Evolutionary conservation across 208 protist genomes (phyloP).

Genomic region (Acanthamoeba divionensis): DNA sequence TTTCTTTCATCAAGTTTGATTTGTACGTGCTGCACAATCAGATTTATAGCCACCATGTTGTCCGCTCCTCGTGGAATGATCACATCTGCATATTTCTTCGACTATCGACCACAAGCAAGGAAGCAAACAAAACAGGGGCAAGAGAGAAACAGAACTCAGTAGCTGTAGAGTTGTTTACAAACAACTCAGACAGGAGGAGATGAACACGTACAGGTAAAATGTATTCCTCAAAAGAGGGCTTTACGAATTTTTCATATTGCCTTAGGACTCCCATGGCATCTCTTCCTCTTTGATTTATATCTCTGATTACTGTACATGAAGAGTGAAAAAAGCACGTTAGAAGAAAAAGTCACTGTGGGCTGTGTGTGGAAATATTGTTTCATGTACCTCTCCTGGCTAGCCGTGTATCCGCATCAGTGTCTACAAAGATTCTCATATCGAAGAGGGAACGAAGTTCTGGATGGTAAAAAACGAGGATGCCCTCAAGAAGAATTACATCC

Average conservation of each 20-base stretch:
- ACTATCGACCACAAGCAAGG: conserved; percentile 73
- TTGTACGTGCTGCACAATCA: conserved; percentile 75
- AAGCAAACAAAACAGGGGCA: neutral
- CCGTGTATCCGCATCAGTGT: conserved; percentile 87
- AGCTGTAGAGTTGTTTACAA: neutral
- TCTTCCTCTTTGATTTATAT: conserved; percentile 84
- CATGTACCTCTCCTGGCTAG: conserved; percentile 78
- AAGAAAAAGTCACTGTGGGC: neutral
- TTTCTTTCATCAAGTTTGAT: too few species aligned
- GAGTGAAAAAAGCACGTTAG: neutral
- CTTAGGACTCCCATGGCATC: conserved; percentile 80
- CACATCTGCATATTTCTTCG: conserved; percentile 80
- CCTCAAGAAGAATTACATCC: conserved; percentile 88
- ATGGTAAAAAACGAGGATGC: conserved; percentile 84
- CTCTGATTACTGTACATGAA: conserved; percentile 68
- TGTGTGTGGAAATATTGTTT: neutral
- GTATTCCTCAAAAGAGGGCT: conserved; percentile 84
- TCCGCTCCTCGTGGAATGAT: conserved; percentile 86
- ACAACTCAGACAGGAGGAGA: neutral
- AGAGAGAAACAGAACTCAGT: neutral
- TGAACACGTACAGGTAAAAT: neutral
- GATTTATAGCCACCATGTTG: conserved; percentile 84
- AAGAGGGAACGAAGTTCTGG: conserved; percentile 77
- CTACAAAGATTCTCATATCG: conserved; percentile 88
- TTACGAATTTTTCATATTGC: conserved; percentile 89